Conservation (phyloP, 2,329 filamentous ascomycete species). For the Clonostachys sp. region DNA sequence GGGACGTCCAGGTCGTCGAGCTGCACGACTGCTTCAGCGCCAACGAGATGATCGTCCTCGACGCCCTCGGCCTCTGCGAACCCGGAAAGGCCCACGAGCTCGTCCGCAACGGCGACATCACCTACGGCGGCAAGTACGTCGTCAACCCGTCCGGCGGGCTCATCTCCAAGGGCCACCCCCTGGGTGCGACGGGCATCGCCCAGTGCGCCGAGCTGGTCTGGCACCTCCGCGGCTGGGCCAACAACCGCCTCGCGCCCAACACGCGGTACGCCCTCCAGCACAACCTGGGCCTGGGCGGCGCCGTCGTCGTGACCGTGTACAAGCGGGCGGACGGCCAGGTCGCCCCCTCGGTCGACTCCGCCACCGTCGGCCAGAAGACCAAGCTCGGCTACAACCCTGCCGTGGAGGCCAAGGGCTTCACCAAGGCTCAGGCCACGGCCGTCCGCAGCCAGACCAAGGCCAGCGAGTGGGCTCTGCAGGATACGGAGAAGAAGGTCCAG, state of each 20-base stretch:
- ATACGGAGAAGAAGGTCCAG: slow-evolving; percentile 41
- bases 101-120: slow-evolving; percentile 82
- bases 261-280: slow-evolving; percentile 81
- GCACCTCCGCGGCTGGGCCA: slow-evolving; percentile 94
- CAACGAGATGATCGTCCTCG: slow-evolving; percentile 88
- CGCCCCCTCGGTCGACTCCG: slow-evolving; percentile 55
- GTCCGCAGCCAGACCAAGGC: slow-evolving; percentile 63
- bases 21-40: slow-evolving; percentile 96
- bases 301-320: slow-evolving; percentile 87
- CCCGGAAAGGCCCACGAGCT: slow-evolving; percentile 88
- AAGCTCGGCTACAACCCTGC: slow-evolving; percentile 89
- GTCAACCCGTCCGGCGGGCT: slow-evolving; percentile 93
- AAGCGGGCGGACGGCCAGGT: slow-evolving; percentile 72
- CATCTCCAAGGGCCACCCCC: slow-evolving; percentile 93
- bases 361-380: slow-evolving; percentile 60
- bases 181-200: slow-evolving; percentile 90
- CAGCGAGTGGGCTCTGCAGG: slow-evolving; percentile 74
- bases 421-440: slow-evolving; percentile 64
- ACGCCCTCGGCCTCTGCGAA: slow-evolving; percentile 75
- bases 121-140: slow-evolving; percentile 78
- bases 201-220: slow-evolving; percentile 94
- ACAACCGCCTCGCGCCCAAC: slow-evolving; percentile 69
- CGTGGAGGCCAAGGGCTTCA: slow-evolving; percentile 84
- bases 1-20: slow-evolving; percentile 80
- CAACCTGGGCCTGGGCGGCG: slow-evolving; percentile 88